These are phyloP conservation scores for Teratosphaeria zuluensis DNA, from an alignment of 2,329 filamentous ascomycete species.

Conservation along the genomic window DNA sequence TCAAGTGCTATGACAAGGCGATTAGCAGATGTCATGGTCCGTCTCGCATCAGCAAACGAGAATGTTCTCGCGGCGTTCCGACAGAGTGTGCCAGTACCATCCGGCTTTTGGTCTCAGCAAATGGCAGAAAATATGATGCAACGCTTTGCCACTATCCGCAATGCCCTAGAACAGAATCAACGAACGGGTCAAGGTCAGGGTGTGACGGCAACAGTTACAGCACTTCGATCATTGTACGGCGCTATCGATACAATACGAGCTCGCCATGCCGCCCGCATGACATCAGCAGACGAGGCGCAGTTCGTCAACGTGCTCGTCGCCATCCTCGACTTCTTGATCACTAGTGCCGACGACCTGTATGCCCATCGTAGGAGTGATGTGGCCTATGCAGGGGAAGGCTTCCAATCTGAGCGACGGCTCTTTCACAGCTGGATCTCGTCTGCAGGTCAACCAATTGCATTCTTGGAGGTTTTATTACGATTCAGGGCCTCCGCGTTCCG, in stretches of 20 bases:
- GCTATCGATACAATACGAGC: slow-evolving; percentile 4
- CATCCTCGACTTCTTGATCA: slow-evolving; percentile 2
- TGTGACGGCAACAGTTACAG: slow-evolving; percentile 4
- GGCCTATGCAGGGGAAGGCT: slow-evolving; percentile 5
- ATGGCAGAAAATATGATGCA: slow-evolving; percentile 1
- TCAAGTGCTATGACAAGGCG: background rate
- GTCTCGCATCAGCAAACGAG: background rate
- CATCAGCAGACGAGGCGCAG: background rate
- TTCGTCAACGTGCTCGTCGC: slow-evolving; percentile 3
- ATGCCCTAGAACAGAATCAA: slow-evolving; percentile 1
- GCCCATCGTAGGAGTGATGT: background rate
- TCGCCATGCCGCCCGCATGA: slow-evolving; percentile 1
- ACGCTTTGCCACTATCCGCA: slow-evolving; percentile 1
- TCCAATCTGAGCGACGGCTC: slow-evolving; percentile 1
- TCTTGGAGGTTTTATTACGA: slow-evolving; percentile 1
- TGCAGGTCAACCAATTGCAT: slow-evolving; percentile 2
- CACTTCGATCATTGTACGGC: slow-evolving; percentile 1
- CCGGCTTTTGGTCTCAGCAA: slow-evolving; percentile 1
- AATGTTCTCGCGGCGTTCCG: background rate
- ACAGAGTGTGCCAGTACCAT: background rate
- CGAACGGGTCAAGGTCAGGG: background rate
- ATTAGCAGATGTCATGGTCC: background rate
- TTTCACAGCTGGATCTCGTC: slow-evolving; percentile 3
- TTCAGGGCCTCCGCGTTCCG: background rate
- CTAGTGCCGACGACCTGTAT: slow-evolving; percentile 4